Evolutionary conservation across 2,329 filamentous ascomycete species (phyloP).

Genomic region (Apiospora koreana): DNA sequence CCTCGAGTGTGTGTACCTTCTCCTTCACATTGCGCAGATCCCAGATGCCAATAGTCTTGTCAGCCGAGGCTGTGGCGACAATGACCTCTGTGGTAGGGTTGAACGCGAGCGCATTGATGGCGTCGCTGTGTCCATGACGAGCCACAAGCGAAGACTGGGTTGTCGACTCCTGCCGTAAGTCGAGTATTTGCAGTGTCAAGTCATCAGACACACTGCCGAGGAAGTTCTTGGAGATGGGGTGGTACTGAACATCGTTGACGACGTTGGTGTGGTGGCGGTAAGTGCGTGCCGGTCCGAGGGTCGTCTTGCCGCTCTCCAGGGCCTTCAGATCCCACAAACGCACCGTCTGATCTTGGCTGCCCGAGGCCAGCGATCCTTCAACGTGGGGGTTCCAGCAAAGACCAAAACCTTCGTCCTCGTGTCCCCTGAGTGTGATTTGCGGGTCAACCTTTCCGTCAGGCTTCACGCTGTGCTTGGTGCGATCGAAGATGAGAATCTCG

Average conservation of each 20-base stretch:
- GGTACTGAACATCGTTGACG: constrained; percentile 97
- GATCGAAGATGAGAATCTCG: constrained; percentile 89
- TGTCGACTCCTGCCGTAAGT: constrained; percentile 70
- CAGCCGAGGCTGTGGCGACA: constrained; percentile 88
- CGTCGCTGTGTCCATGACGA: constrained; percentile 78
- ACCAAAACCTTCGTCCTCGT: constrained; percentile 87
- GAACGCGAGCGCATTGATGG: constrained; percentile 94
- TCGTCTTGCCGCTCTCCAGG: constrained; percentile 68
- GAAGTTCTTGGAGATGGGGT: constrained; percentile 80
- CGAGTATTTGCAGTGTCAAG: constrained; percentile 87
- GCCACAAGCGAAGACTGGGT: constrained; percentile 70
- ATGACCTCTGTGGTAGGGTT: constrained; percentile 90
- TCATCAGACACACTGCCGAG: constrained; percentile 96
- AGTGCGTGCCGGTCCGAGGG: constrained; percentile 68
- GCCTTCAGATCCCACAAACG: constrained; percentile 87
- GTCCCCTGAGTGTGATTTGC: constrained; percentile 82
- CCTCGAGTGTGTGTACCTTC: constrained; percentile 87
- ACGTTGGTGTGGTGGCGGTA: constrained; percentile 89
- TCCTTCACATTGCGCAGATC: constrained; percentile 88
- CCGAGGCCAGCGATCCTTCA: constrained; percentile 81
- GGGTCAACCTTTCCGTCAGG: constrained; percentile 76
- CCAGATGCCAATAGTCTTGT: constrained; percentile 95
- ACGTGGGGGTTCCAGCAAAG: constrained; percentile 88
- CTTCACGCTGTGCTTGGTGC: constrained; percentile 84
- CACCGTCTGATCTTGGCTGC: constrained; percentile 90